These are phyloP conservation scores for Trichoderma arundinaceum DNA, from an alignment of 2,329 filamentous ascomycete genomes.

Conservation along the genomic window DNA sequence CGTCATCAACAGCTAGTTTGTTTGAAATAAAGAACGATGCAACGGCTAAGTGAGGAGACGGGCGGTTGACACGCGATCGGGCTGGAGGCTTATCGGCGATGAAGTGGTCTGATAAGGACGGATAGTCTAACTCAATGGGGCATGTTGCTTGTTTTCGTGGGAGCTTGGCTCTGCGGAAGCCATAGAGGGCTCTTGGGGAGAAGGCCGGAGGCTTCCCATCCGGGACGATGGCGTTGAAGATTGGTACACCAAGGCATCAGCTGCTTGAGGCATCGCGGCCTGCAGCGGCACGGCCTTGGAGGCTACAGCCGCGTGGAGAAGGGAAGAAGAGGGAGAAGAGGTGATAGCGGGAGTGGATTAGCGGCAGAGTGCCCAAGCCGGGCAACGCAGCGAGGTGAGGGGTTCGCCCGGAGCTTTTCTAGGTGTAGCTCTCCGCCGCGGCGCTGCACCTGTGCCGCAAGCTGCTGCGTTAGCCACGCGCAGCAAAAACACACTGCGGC, in stretches of 20 bases:
- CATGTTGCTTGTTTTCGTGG: background rate
- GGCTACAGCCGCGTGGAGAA: background rate
- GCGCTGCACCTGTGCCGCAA: background rate
- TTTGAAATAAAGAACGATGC: background rate
- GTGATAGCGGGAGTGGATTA: background rate
- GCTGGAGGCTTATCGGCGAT: constrained; percentile 4
- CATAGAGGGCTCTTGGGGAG: no score
- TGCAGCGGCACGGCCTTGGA: background rate
- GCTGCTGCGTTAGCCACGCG: background rate
- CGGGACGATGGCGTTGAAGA: no score
- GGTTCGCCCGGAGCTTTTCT: constrained; percentile 18
- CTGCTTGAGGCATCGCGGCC: background rate
- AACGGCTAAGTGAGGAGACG: background rate
- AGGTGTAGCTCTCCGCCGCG: background rate
- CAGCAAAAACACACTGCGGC: background rate
- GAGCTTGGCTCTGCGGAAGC: no score
- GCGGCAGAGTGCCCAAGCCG: no score
- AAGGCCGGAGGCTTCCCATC: no score
- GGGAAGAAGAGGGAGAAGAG: background rate
- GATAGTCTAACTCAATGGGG: background rate
- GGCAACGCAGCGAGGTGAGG: background rate
- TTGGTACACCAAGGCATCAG: background rate
- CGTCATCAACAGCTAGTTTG: background rate
- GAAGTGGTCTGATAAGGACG: constrained; percentile 21
- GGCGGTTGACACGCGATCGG: background rate